Evolutionary conservation across 345 rosid genomes (phyloP).

Genomic region (Kernera saxatilis): DNA sequence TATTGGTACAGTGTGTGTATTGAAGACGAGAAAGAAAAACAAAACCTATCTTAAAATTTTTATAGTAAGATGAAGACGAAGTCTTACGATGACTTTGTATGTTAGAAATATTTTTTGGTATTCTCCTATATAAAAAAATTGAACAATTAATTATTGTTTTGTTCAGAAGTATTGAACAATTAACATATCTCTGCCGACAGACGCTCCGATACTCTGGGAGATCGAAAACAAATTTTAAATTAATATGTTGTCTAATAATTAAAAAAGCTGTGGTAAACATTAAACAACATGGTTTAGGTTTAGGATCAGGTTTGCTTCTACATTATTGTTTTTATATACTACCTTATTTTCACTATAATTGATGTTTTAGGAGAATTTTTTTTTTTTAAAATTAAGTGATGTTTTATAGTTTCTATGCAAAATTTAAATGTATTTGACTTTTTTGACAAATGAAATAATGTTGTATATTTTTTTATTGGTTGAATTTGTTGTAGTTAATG

Average conservation of each 20-base stretch:
- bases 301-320: background rate
- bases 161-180: background rate
- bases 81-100: background rate
- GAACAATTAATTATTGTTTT: background rate
- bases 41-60: background rate
- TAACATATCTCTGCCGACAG: constrained; percentile 14
- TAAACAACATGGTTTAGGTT: constrained; percentile 3
- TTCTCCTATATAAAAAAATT: background rate
- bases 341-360: too few relatives aligned
- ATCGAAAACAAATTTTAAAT: background rate
- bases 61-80: background rate
- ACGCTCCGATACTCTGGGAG: constrained; percentile 25
- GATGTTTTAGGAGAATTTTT: too few relatives aligned
- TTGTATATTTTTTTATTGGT: too few relatives aligned
- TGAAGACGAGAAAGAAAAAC: too few relatives aligned
- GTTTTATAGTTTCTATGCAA: too few relatives aligned
- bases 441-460: too few relatives aligned
- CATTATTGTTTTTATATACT: background rate
- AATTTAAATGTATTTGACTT: too few relatives aligned
- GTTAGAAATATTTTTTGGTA: background rate
- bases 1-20: too few relatives aligned
- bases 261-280: background rate
- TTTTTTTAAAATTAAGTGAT: too few relatives aligned
- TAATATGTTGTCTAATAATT: background rate
- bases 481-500: too few relatives aligned